Base-by-base conservation (phyloP, 176 grass and related monocot genomes). In the Avena atlantica region DNA sequence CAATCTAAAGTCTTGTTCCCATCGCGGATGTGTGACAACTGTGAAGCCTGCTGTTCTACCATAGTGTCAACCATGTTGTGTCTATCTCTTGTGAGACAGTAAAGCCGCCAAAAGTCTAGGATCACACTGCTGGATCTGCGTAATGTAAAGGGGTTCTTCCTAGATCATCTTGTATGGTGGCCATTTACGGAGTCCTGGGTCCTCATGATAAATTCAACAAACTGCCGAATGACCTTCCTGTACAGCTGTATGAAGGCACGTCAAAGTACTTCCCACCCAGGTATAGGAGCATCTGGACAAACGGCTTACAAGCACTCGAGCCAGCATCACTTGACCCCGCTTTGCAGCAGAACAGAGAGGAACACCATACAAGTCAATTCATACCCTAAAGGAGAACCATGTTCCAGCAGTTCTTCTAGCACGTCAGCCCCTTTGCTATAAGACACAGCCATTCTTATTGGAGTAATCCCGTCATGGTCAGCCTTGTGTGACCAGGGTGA, bases 101-200 rank as follows among this genome's bases (percentile, higher is more conserved):
- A 58, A 8, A 58, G 56, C 56, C 7, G 7, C 19, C 19, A 58
- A 15, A 58, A 58, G 16, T 78, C 40, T 76, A 0, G 88, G 88
- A 80, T 74, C 47, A 55, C 88, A 81, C 13, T 76, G 56, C 1
- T 25, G 0, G 12, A 81, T n/a, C 63, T 10, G 88, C 88, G 4
- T 49, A 2, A 17, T 90, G 88, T 12, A 90, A 71, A 17, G 82
- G 50, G 40, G 87, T 89, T 15, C 73, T 1, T 19, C 74, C 58
- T n/a, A 3, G 0, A 8, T 61, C 8, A 20, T 61, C 58, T 61
- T 23, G 58, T 20, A 61, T 61, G 58, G 21, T 61, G 20, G 23
- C n/a, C 9, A 61, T 21, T 21, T 61, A 19, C 58, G 58, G 23
- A 61, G 58, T 61, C 23, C 20, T 10, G 20, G 58, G 20, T 23